Evolutionary conservation across 371 early-diverging fungal genomes (phyloP).

Genomic region (Batrachochytrium dendrobatidis): DNA sequence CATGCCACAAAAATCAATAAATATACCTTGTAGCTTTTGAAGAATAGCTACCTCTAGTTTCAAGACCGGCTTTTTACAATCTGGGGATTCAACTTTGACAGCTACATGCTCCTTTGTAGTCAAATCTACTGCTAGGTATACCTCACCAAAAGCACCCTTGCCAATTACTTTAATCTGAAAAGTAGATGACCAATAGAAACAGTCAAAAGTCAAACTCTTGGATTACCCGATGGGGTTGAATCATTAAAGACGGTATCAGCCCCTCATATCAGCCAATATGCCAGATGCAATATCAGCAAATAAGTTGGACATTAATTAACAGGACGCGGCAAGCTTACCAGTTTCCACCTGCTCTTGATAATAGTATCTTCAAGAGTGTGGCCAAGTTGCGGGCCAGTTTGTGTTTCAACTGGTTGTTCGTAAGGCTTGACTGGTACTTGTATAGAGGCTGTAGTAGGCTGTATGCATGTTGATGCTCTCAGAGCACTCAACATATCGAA

Average conservation of each 20-base stretch:
- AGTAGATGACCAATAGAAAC: too few species aligned
- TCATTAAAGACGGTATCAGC: too few species aligned
- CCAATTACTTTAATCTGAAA: constrained; percentile 35
- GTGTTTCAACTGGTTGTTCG: too few species aligned
- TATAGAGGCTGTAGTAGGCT: too few species aligned
- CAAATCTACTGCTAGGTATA: constrained; percentile 44
- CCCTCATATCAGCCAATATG: too few species aligned
- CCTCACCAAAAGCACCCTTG: constrained; percentile 66
- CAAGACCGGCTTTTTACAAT: constrained; percentile 39
- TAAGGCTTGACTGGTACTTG: too few species aligned
- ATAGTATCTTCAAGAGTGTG: neutral
- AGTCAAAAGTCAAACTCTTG: too few species aligned
- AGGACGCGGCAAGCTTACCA: neutral
- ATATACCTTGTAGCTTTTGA: constrained; percentile 33
- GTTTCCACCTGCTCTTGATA: neutral
- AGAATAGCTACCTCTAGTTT: constrained; percentile 53
- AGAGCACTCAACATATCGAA: too few species aligned
- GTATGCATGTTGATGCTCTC: too few species aligned
- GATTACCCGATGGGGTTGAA: too few species aligned
- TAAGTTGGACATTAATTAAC: neutral
- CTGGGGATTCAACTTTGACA: constrained; percentile 55
- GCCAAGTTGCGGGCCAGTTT: too few species aligned
- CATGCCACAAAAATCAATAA: neutral
- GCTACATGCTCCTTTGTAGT: constrained; percentile 42
- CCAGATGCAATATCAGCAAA: too few species aligned